phyloP scores from a whole-genome alignment of 768 basidiomycete species.

The Suillus occidentalis region DNA sequence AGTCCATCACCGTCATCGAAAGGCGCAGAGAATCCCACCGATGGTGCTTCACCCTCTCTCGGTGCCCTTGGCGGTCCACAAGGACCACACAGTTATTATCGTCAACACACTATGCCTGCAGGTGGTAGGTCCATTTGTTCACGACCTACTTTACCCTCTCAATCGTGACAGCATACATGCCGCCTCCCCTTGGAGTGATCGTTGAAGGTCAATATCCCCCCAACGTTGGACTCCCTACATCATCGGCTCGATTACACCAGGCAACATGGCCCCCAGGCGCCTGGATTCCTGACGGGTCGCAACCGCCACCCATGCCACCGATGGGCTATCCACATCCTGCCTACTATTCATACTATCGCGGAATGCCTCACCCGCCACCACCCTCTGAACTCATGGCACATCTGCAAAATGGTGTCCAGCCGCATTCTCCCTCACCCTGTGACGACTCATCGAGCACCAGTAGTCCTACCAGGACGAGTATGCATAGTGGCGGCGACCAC shows the following conservation, averaged over 20 bases:
- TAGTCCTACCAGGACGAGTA: conserved; percentile 21
- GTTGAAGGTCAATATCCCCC: conserved; percentile 44
- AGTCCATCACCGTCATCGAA: conserved; percentile 47
- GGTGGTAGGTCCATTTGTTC: conserved; percentile 33
- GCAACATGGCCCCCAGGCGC: conserved; percentile 43
- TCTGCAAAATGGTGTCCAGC: conserved; percentile 26
- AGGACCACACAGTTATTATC: conserved; percentile 61
- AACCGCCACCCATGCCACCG: conserved; percentile 31
- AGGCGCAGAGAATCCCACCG: conserved; percentile 33
- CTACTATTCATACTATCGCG: conserved; percentile 52
- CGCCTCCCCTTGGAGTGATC: conserved; percentile 39
- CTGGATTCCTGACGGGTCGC: conserved; percentile 34
- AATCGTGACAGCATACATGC: conserved; percentile 39
- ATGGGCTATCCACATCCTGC: conserved; percentile 36
- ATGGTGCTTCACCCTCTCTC: conserved; percentile 34
- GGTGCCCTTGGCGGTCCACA: conserved; percentile 31
- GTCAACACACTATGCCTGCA: conserved; percentile 56
- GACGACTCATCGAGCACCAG: conserved; percentile 28
- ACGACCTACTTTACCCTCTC: not conserved
- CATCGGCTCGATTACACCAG: conserved; percentile 47
- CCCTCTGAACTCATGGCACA: conserved; percentile 18
- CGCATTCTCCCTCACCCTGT: conserved; percentile 16
- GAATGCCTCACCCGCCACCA: conserved; percentile 23
- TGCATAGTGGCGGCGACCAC: conserved; percentile 24
- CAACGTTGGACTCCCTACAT: conserved; percentile 49